Evolutionary conservation across 768 basidiomycete species (phyloP).

Genomic region (Tulasnella sp.): DNA sequence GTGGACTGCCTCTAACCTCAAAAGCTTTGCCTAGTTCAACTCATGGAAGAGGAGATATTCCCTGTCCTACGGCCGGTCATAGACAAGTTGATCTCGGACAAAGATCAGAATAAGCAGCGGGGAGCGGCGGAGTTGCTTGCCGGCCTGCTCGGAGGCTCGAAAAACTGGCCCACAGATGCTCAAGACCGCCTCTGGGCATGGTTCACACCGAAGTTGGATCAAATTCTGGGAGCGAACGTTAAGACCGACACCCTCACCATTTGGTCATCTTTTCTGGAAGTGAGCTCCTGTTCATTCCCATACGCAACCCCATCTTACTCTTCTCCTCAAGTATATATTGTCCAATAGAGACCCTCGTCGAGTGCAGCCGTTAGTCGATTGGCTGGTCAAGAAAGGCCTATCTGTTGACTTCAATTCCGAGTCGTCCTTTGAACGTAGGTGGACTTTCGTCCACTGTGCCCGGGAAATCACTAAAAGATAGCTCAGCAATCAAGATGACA

Average conservation of each 20-base stretch:
- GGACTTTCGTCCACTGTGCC: constrained; percentile 24
- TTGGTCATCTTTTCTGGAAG: constrained; percentile 78
- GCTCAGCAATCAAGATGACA: constrained; percentile 56
- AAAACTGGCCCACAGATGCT: constrained; percentile 78
- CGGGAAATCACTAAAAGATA: neutral
- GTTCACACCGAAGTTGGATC: constrained; percentile 64
- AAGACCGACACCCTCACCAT: constrained; percentile 76
- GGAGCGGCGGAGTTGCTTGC: constrained; percentile 82
- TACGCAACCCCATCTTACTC: constrained; percentile 13
- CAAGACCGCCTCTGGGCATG: constrained; percentile 74
- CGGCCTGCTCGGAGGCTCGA: constrained; percentile 68
- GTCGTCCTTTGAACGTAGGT: constrained; percentile 64
- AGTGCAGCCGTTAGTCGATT: constrained; percentile 73
- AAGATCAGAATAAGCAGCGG: constrained; percentile 82
- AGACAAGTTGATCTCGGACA: constrained; percentile 60
- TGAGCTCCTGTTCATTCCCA: constrained; percentile 37
- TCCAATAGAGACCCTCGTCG: constrained; percentile 79
- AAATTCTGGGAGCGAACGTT: constrained; percentile 64
- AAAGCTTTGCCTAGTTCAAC: constrained; percentile 56
- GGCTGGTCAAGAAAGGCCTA: constrained; percentile 59
- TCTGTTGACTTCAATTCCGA: constrained; percentile 74
- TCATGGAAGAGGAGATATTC: constrained; percentile 71
- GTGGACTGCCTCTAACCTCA: constrained; percentile 20
- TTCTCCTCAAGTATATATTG: constrained; percentile 60
- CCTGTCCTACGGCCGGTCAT: constrained; percentile 58